Evolutionary conservation across 73 alveolate genomes (phyloP).

Genomic region (Paramecium sonneborni): DNA sequence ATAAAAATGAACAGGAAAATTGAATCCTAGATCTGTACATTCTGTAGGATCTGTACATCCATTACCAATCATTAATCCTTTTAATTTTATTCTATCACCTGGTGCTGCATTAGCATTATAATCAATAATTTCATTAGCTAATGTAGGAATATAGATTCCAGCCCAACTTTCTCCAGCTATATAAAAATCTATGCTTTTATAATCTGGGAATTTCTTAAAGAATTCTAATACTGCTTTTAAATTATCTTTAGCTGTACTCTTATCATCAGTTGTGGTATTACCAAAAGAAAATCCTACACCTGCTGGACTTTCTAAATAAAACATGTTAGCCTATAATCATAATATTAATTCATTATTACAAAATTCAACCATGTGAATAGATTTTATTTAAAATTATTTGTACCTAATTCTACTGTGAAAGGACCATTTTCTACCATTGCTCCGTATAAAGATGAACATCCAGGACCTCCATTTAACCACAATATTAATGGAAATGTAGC

Average conservation of each 20-base stretch:
- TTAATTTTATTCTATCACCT: constrained; percentile 63
- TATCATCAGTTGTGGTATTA: constrained; percentile 57
- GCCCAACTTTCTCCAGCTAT: constrained; percentile 93
- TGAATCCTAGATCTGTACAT: neutral
- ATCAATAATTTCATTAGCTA: constrained; percentile 71
- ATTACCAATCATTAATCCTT: constrained; percentile 78
- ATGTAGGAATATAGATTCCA: constrained; percentile 89
- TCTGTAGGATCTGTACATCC: constrained; percentile 76
- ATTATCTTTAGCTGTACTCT: constrained; percentile 77
- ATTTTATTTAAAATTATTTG: constrained; percentile 69
- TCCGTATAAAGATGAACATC: constrained; percentile 89
- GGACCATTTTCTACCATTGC: constrained; percentile 94
- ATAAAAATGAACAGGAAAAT: constrained; percentile 8
- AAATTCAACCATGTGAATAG: constrained; percentile 79
- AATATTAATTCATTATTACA: constrained; percentile 27
- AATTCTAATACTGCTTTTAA: constrained; percentile 77
- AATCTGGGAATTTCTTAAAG: constrained; percentile 78
- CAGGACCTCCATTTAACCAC: constrained; percentile 98
- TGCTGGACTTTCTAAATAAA: constrained; percentile 46
- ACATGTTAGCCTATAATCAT: constrained; percentile 50
- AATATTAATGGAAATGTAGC: constrained; percentile 78
- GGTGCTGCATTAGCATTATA: constrained; percentile 41
- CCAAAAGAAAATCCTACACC: constrained; percentile 60
- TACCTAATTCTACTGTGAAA: constrained; percentile 63
- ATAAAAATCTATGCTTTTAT: constrained; percentile 75